phyloP scores from a whole-genome alignment of 306 rosid species.

The Malus domestica region ASM211411v1 NC_041804.1:22983501-22984000 shows the following conservation, averaged over 20 bases:
- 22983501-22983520: not conserved
- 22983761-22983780: conserved; percentile 41
- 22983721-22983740: conserved; percentile 26
- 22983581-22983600: not conserved
- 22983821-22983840: conserved; percentile 26
- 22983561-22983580: not conserved
- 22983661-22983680: not conserved
- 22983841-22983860: not conserved
- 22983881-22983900: not conserved
- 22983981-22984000: conserved; percentile 41
- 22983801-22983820: conserved; percentile 35
- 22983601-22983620: not conserved
- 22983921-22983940: conserved; percentile 20
- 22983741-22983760: conserved; percentile 30
- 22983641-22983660: not conserved
- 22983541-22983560: not conserved
- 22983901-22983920: not conserved
- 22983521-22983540: not conserved
- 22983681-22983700: not conserved
- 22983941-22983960: conserved; percentile 25
- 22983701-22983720: not conserved
- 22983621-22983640: not conserved
- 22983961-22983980: conserved; percentile 27
- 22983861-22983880: not conserved
- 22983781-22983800: conserved; percentile 26